Conservation (phyloP, 2,329 filamentous ascomycete genomes). For the Aspergillus felis region DNA sequence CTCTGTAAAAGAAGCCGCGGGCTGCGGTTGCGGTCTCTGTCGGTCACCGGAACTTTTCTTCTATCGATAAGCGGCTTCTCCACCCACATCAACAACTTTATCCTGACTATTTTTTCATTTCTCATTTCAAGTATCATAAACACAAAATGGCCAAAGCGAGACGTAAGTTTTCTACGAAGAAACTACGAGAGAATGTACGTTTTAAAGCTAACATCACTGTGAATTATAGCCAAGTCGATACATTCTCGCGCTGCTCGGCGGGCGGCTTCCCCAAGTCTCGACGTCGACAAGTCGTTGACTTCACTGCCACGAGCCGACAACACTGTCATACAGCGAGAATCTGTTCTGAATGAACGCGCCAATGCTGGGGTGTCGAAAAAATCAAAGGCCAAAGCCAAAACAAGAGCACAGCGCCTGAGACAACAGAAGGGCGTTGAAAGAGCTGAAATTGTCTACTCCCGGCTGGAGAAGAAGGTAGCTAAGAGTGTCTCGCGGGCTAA, state of each 20-base stretch:
- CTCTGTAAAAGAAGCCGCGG: slow-evolving; percentile 9
- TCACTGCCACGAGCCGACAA: slow-evolving; percentile 40
- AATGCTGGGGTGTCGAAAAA: slow-evolving; percentile 53
- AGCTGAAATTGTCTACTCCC: slow-evolving; percentile 53
- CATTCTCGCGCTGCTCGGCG: slow-evolving; percentile 59
- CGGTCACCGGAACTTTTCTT: slow-evolving; percentile 26
- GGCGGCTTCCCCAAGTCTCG: slow-evolving; percentile 52
- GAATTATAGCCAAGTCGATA: slow-evolving; percentile 44
- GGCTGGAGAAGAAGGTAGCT: slow-evolving; percentile 52
- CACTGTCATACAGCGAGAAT: slow-evolving; percentile 36
- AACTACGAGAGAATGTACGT: slow-evolving; percentile 4
- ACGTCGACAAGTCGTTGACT: slow-evolving; percentile 49
- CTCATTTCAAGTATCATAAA: slow-evolving; percentile 4
- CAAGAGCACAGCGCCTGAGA: slow-evolving; percentile 51
- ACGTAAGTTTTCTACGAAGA: slow-evolving; percentile 16
- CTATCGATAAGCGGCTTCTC: slow-evolving; percentile 36
- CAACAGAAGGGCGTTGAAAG: slow-evolving; percentile 54
- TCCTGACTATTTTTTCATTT: slow-evolving; percentile 8
- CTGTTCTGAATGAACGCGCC: slow-evolving; percentile 48
- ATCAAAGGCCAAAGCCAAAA: slow-evolving; percentile 46
- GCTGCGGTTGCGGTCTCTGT: slow-evolving; percentile 24
- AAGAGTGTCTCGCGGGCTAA: slow-evolving; percentile 50
- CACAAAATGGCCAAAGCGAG: slow-evolving; percentile 38
- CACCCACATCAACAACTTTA: slow-evolving; percentile 3
- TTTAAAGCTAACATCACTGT: not conserved